Base-by-base conservation (phyloP, 768 basidiomycete species). In the Leucosporidium yakuticum region DNA sequence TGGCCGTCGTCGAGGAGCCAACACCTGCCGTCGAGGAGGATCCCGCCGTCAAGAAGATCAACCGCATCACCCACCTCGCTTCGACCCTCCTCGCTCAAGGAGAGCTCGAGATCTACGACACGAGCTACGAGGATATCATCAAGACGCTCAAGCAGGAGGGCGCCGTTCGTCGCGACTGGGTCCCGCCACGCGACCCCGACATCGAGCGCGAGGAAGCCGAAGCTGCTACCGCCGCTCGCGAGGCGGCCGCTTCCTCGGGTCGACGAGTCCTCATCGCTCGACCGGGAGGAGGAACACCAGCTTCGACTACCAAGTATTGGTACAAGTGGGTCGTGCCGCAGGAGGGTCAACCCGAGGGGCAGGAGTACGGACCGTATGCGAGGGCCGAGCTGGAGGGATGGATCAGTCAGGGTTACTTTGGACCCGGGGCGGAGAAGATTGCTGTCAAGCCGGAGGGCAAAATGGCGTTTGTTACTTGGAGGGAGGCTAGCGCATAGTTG, bases 61-160 rank as follows among this genome's bases (percentile, higher is more conserved):
- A 91, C 76, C 78, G 81, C 25, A 84, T 94, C 70, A 93, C 92
- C 0, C 87, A 90, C 79, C 84, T 91, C 60, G 90, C 91, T 9
- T 92, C 90, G n/a, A 87, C 83, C 48, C 84, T 94, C 71, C 88
- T 95, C 86, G 29, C 62, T 0, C 83, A 91, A 20, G 90, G 90
- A 29, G 90, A 95, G 69, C 82, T 84, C 23, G 91, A 94, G 75
- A 84, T 94, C 63, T 95, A 94, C 79, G 88, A 87, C 50, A 87
- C 85, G 77, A 88, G 89, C 0, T 90, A 90, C 77, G 90, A 92
- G 73, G 87, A 90, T 76, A 83, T 95, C 61, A 85, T 95, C 25
- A 86, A 89, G 65, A 80, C 83, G 49, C 84, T 93, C 27, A 85
- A 89, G 39, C 82, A 85, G 6, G 86, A 88, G 8, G 90, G 89